phyloP scores from a whole-genome alignment of 106 monocot genomes.

The Dendrobium catenatum region DNA sequence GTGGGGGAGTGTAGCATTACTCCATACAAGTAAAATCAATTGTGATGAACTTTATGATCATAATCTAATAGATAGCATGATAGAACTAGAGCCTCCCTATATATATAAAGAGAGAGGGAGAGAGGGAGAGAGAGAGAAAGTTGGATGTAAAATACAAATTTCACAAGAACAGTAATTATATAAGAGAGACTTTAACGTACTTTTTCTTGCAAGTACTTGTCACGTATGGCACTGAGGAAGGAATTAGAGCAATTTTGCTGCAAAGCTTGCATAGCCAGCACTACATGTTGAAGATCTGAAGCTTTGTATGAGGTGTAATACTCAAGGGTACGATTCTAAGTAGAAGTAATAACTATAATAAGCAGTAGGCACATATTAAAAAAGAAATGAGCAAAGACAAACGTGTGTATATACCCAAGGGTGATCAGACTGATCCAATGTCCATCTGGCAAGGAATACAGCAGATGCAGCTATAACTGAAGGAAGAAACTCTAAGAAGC shows the following conservation, averaged over 20 bases:
- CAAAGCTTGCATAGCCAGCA: conserved; percentile 50
- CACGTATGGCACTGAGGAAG: conserved; percentile 61
- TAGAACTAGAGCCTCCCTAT: too few species aligned
- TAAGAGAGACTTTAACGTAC: conserved; percentile 13
- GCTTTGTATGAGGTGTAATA: conserved; percentile 72
- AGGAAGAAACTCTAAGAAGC: conserved; percentile 72
- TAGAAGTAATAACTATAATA: background rate
- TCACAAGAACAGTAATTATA: background rate
- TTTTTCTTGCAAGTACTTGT: conserved; percentile 84
- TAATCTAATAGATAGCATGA: too few species aligned
- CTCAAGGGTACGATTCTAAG: conserved; percentile 66
- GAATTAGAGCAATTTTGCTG: conserved; percentile 48
- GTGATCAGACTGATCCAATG: conserved; percentile 65
- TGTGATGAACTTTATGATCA: too few species aligned
- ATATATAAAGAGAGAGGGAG: too few species aligned
- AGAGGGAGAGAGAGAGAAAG: too few species aligned
- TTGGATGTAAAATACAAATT: too few species aligned
- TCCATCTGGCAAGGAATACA: conserved; percentile 86
- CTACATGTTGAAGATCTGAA: conserved; percentile 42
- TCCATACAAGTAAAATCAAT: too few species aligned
- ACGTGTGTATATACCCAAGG: conserved; percentile 51
- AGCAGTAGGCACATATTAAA: background rate
- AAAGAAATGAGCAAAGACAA: background rate
- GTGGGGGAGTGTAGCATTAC: too few species aligned
- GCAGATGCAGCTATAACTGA: conserved; percentile 78